Conservation (phyloP, 106 monocot genomes). For the Chionographis japonica region DNA sequence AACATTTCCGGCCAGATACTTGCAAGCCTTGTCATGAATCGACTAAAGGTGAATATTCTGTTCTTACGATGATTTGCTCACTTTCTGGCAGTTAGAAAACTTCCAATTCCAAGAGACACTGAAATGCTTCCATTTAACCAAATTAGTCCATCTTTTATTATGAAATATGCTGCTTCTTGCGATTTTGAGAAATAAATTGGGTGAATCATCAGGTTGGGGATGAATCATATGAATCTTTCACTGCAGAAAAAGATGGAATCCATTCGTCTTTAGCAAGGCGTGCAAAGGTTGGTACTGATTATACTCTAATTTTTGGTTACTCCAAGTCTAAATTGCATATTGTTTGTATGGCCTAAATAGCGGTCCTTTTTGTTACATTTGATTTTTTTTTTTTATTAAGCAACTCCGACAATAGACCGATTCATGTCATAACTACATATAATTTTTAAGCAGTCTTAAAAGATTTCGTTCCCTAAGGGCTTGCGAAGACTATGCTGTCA, state of each 20-base stretch:
- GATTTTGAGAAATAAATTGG: not conserved
- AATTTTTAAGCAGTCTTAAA: no score
- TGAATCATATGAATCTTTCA: slow-evolving; percentile 75
- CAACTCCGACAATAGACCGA: no score
- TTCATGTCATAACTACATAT: no score
- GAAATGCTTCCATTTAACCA: no score
- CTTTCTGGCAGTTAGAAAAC: no score
- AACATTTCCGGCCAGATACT: slow-evolving; percentile 96
- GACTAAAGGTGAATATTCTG: slow-evolving; percentile 65
- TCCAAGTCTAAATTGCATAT: no score
- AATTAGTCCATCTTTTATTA: not conserved
- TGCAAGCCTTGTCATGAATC: slow-evolving; percentile 95
- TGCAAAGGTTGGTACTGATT: slow-evolving; percentile 57
- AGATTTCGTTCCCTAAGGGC: no score
- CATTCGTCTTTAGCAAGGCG: slow-evolving; percentile 77
- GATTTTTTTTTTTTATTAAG: no score
- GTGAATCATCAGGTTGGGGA: slow-evolving; percentile 64
- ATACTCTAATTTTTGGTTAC: not conserved
- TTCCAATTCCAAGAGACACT: no score
- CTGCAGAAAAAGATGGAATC: slow-evolving; percentile 66
- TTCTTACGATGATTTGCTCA: no score
- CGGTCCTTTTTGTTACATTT: no score
- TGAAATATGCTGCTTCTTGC: not conserved
- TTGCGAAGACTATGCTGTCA: not conserved
- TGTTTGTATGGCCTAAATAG: no score